Conservation (phyloP, 1,139 yeast species). For the Yamadazyma membranifaciens region DNA sequence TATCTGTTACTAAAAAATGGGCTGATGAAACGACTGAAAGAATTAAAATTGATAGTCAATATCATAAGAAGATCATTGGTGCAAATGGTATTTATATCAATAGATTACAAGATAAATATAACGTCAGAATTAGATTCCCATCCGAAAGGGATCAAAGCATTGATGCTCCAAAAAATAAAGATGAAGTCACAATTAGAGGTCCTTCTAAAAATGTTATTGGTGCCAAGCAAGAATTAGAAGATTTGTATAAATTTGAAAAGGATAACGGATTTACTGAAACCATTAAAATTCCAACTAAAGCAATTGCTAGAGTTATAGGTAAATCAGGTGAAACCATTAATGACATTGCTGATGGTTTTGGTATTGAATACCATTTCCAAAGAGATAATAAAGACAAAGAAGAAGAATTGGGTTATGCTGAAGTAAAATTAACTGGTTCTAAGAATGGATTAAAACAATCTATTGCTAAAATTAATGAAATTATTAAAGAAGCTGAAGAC, state of each 20-base stretch:
- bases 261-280: slow-evolving; percentile 75
- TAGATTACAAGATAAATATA: slow-evolving; percentile 86
- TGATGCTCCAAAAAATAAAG: slow-evolving; percentile 44
- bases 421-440: slow-evolving; percentile 76
- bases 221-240: slow-evolving; percentile 84
- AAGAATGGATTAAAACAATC: slow-evolving; percentile 80
- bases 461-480: slow-evolving; percentile 54
- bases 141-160: slow-evolving; percentile 27
- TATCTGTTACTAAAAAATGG: slow-evolving; percentile 65
- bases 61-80: slow-evolving; percentile 83
- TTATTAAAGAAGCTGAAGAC: slow-evolving; percentile 69
- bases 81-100: slow-evolving; percentile 77
- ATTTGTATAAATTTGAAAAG: slow-evolving; percentile 79
- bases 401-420: slow-evolving; percentile 45
- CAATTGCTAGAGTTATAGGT: slow-evolving; percentile 85
- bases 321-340: slow-evolving; percentile 82
- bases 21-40: slow-evolving; percentile 75
- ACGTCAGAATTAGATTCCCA: slow-evolving; percentile 80
- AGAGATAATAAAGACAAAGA: slow-evolving; percentile 41
- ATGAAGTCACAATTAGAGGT: slow-evolving; percentile 81
- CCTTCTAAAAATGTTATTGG: slow-evolving; percentile 87
- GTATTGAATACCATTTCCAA: slow-evolving; percentile 68
- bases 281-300: slow-evolving; percentile 65
- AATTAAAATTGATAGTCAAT: slow-evolving; percentile 70
- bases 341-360: slow-evolving; percentile 77